Evolutionary conservation across 176 grass and related monocot species (phyloP), one percentile per base, ranked within the genome.

Genomic region (Themeda triandra): DNA sequence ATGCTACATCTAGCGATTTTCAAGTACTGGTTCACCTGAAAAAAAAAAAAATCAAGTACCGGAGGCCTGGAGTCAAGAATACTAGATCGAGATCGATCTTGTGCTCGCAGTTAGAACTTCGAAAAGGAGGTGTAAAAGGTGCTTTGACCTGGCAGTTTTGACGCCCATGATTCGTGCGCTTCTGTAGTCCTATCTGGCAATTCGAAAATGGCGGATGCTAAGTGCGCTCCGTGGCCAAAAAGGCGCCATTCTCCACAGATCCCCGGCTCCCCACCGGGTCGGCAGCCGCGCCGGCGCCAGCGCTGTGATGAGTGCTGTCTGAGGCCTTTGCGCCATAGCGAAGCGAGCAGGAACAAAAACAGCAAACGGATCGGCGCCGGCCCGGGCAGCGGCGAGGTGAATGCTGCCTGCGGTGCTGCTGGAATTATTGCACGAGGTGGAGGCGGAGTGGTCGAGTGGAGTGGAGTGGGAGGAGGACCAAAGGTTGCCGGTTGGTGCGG

Each of bases 401-500:
- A 77, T 77, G 68, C 81, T 29, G 21, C 33, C 59, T 37, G 3
- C 32, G 19, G 17, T 25, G 75, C 13, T 40, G 54, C 60, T 65
- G 9, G 78, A 27, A 49, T 48, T 21, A 62, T 51, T 76, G 71
- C 63, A 53, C 9, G 46, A 24, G 37, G 42, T 33, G 70, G 77
- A 44, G 24, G 40, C 0, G 37, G 6, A 39, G 37, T 39, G 37
- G 37, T 8, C 37, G 81, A 66, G 58, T 49, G 58, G 63, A 4
- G 13, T 5, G 23, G 14, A 0, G 13, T 17, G 39, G 14, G 14
- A 12, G 18, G 45, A 63, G 79, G 29, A 18, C 62, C 72, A 75
- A 45, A 75, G 23, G 67, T 80, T n/a, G n/a, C n/a, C n/a, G n/a
- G n/a, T n/a, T 0, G 76, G 69, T 80, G 76, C 27, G 58, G 82